phyloP scores from a whole-genome alignment of 2,329 filamentous ascomycete species.

The Calycina marina region DNA sequence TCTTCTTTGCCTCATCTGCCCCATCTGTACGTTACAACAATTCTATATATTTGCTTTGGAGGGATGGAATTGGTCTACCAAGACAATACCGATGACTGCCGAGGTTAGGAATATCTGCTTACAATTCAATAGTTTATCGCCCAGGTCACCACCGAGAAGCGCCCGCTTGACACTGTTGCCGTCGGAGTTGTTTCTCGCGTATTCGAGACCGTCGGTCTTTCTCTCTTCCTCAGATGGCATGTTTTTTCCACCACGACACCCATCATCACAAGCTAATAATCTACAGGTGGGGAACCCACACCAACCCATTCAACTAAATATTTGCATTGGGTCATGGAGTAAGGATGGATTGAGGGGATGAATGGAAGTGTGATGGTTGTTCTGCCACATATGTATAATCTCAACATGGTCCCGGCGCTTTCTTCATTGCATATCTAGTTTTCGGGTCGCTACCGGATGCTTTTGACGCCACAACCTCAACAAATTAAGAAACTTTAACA shows the following conservation, averaged over 20 bases:
- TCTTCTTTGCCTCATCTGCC: constrained; percentile 84
- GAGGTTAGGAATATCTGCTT: no score
- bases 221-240: constrained; percentile 59
- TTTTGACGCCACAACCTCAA: no score
- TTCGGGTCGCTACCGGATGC: no score
- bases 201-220: constrained; percentile 85
- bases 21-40: constrained; percentile 69
- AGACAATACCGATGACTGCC: no score
- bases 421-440: no score
- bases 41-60: no score
- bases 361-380: neutral
- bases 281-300: constrained; percentile 84
- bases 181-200: constrained; percentile 73
- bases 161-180: constrained; percentile 77
- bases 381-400: neutral
- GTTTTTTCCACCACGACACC: neutral
- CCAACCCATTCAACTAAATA: constrained; percentile 59
- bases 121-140: constrained; percentile 52
- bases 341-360: constrained; percentile 2
- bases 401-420: no score
- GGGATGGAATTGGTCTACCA: no score
- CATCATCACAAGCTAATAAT: neutral
- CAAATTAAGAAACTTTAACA: no score
- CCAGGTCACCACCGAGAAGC: constrained; percentile 82
- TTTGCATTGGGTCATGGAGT: constrained; percentile 1